phyloP scores from a whole-genome alignment of 192 early-diverging fungal species.

The Coemansia sp. region DNA sequence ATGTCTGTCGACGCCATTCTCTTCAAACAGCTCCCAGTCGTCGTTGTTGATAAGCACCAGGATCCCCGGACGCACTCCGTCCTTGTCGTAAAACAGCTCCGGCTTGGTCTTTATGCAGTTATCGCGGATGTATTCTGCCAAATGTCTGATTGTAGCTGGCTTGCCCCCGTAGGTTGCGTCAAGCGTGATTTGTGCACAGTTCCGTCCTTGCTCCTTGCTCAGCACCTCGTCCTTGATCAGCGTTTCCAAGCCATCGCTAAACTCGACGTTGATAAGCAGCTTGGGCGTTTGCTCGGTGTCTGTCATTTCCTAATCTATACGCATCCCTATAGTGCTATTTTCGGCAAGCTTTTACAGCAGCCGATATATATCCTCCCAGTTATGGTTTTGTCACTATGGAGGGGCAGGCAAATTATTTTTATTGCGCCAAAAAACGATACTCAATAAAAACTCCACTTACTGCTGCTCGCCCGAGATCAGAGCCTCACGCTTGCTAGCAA shows the following conservation, averaged over 20 bases:
- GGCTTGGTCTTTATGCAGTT: constrained; percentile 69
- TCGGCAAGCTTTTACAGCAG: no score
- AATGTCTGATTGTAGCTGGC: constrained; percentile 59
- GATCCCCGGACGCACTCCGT: constrained; percentile 90
- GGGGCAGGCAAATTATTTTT: no score
- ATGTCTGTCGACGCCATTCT: constrained; percentile 71
- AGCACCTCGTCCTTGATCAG: constrained; percentile 74
- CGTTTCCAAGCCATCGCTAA: constrained; percentile 89
- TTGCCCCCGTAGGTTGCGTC: constrained; percentile 16
- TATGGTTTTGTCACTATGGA: no score
- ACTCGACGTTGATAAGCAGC: constrained; percentile 21
- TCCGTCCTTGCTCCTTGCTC: constrained; percentile 18
- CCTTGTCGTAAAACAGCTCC: constrained; percentile 81
- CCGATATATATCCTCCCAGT: no score
- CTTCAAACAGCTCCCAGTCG: constrained; percentile 96
- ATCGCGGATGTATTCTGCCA: constrained; percentile 70
- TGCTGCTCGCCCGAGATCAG: constrained; percentile 51
- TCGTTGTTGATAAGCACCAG: constrained; percentile 91
- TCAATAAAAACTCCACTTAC: constrained; percentile 15
- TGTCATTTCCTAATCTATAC: no score
- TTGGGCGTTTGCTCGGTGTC: neutral
- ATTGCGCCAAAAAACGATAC: no score
- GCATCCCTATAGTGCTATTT: no score
- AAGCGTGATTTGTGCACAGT: constrained; percentile 34
- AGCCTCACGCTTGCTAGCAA: constrained; percentile 87